Percentiles rank a stretch among this genome's conserved stretches.
Evolutionary conservation across 371 early-diverging fungal genomes (phyloP).

Genomic region (Mucor saturninus): DNA sequence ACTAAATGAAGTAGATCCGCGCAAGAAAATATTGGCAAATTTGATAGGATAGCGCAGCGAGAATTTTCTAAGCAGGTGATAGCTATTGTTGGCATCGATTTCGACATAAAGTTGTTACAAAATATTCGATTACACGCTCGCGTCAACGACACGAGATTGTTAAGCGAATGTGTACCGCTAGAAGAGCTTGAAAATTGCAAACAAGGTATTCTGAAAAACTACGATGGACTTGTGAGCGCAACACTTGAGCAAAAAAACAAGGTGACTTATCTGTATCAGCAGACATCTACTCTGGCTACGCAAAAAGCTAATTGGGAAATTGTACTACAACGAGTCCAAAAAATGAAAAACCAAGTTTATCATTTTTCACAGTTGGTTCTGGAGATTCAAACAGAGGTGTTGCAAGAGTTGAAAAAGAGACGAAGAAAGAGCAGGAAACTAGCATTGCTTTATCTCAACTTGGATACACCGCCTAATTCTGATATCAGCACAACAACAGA

Average conservation of each 20-base stretch:
- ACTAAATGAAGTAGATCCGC: constrained; percentile 13
- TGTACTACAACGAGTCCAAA: constrained; percentile 5
- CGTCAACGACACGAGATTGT: constrained; percentile 1
- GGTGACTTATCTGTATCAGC: constrained; percentile 14
- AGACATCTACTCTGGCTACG: constrained; percentile 6
- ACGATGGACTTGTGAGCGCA: constrained; percentile 14
- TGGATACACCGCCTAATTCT: neutral
- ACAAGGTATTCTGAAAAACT: neutral
- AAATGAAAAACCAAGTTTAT: constrained; percentile 5
- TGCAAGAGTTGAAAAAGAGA: constrained; percentile 1
- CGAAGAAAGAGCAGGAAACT: neutral
- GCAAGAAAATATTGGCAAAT: constrained; percentile 24
- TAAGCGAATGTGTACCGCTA: constrained; percentile 4
- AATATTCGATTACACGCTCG: constrained; percentile 21
- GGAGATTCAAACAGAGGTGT: constrained; percentile 9
- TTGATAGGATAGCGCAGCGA: constrained; percentile 34
- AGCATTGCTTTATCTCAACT: neutral
- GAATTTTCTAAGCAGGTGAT: constrained; percentile 25
- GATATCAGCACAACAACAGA: neutral
- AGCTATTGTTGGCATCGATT: constrained; percentile 12
- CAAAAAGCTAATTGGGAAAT: constrained; percentile 19
- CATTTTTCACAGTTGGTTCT: constrained; percentile 11
- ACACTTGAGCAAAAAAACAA: constrained; percentile 20
- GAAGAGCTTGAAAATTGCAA: constrained; percentile 7
- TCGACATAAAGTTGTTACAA: constrained; percentile 12